Base-by-base conservation (phyloP, 305 asterid species). In the Fraxinus ornus region DNA sequence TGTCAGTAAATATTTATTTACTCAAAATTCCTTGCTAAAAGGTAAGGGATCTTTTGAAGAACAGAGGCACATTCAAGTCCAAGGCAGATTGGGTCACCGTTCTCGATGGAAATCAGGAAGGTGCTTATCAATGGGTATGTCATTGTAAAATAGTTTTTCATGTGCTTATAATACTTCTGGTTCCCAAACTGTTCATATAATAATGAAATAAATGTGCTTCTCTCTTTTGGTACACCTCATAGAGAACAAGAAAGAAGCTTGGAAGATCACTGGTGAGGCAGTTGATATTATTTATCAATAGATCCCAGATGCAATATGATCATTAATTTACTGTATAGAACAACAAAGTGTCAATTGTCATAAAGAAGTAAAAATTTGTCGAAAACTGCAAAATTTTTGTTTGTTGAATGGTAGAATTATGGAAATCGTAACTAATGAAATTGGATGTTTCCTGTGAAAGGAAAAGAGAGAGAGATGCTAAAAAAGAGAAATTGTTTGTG, bases 121-220 rank as follows among this genome's bases (percentile, higher is more conserved):
- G 92, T 75, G 92, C 93, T 77, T 93, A 91, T 89, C 90, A 89
- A 71, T 93, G 97, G 97, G 97, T 93, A 88, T 86, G 95, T 76
- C 62, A 64, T 5, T 22, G 28, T 79, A 62, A 60, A 78, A 33
- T 83, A 32, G 44, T 79, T 79, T 35, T 68, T 80, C 83, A n/a
- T 70, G 57, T 68, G 75, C 76, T 80, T 75, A 17, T 49, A n/a
- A 79, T 22, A 60, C 71, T 21, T 60, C 28, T 60, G 71, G 28
- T 60, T 60, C 22, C 30, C 71, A 60, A 60, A 7, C 28, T 6
- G 22, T 60, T 19, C 15, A 68, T 26, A 7, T 37, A 37, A 37
- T 37, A 28, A 68, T 68, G 75, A 30, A 26, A 10, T 68, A 68
- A 28, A 26, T 33, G 1, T 68, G 39, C 75, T 68, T 68, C 36